Base-by-base conservation (phyloP, 306 rosid genomes). In the Amphicarpaea edgeworthii region DNA sequence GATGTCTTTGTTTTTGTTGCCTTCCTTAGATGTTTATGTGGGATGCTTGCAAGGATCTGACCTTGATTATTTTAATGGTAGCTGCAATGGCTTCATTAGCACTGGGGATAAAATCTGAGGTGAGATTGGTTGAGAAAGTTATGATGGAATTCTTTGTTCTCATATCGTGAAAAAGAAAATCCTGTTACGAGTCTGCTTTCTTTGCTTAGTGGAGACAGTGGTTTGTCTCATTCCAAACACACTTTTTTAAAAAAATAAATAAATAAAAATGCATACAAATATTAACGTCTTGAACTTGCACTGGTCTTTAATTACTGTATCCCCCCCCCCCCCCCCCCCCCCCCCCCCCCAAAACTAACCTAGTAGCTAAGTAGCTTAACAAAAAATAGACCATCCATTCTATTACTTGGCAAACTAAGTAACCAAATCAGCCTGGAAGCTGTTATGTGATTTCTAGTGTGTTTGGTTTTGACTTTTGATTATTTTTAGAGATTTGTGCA, bases 21-120 rank as follows among this genome's bases (percentile, higher is more conserved):
- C 11, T 76, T 53, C 66, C 70, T 14, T 83, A 93, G 98, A 87
- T 86, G 89, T 93, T 93, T 84, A 81, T 93, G 50, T 93, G 98
- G 98, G 98, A 93, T 80, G 96, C 98, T 62, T 93, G 98, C 91
- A 95, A 93, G 87, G 98, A 93, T 84, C 88, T 91, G 81, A 93
- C 98, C 76, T 82, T 93, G 83, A 83, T 91, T 73, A 89, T 93
- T 86, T 83, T 93, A 79, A 93, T 89, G 92, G 72, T 91, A 58
- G 98, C 98, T 74, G 98, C 97, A 1, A 87, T 72, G 55, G 93
- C 96, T 79, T 93, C 97, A 34, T 82, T 93, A 81, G 97, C 84
- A n/a, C 57, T 93, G 78, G 98, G 97, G 73, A 91, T 93, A 77
- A 93, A 93, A 82, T 88, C 93, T 57, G 98, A 93, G 97, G 98